Percentiles rank a stretch among this genome's conserved stretches.
Evolutionary conservation across 768 basidiomycete species (phyloP).

Genomic region (Serendipita vermifera): DNA sequence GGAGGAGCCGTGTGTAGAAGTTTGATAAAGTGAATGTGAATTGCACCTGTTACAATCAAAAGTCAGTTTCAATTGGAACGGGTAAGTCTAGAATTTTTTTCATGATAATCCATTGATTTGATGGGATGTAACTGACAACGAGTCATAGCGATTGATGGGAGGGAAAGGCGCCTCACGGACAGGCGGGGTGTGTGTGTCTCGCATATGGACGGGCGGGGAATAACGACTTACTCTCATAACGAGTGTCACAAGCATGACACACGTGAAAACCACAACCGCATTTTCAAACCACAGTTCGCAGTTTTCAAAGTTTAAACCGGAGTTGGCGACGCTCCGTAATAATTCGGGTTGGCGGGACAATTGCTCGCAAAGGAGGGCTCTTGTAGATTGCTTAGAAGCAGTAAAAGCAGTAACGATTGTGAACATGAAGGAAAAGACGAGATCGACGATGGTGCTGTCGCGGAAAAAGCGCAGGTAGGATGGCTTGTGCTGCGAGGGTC

Average conservation of each 20-base stretch:
- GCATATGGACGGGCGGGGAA: constrained; percentile 10
- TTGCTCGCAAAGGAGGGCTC: constrained; percentile 57
- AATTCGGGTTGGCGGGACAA: constrained; percentile 63
- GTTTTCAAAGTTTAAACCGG: constrained; percentile 64
- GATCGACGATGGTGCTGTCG: constrained; percentile 69
- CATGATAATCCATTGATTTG: no score
- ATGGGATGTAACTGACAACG: no score
- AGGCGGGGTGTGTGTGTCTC: no score
- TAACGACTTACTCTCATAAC: constrained; percentile 46
- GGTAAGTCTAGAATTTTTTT: no score
- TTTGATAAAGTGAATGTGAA: constrained; percentile 61
- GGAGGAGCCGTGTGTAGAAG: constrained; percentile 44
- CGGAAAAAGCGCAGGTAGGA: constrained; percentile 66
- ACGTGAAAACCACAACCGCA: constrained; percentile 45
- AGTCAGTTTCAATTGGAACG: no score
- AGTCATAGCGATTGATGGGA: no score
- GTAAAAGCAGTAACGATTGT: constrained; percentile 44
- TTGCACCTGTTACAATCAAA: no score
- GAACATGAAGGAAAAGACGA: constrained; percentile 52
- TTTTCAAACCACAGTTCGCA: constrained; percentile 70
- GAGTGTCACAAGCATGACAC: constrained; percentile 45
- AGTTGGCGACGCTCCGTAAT: constrained; percentile 52
- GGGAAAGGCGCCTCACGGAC: no score
- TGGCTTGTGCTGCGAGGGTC: constrained; percentile 39
- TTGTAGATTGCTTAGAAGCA: constrained; percentile 41